Conservation (phyloP, 1,139 yeast genomes). For the Williopsis jadinii region DNA sequence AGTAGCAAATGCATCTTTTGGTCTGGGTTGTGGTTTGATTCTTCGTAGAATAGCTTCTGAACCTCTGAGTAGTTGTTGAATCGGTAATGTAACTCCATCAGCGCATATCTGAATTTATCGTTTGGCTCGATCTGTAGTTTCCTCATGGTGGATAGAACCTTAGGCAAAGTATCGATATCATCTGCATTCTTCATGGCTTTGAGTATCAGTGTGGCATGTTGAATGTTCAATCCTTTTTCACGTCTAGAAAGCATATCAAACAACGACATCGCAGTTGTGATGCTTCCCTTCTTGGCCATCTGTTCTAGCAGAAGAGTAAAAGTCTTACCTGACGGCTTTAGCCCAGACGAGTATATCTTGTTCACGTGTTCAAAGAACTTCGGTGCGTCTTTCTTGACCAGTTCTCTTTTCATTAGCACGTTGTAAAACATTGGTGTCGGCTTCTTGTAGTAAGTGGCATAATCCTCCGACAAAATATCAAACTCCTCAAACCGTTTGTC, state of each 20-base stretch:
- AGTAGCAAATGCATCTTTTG: conserved; percentile 7
- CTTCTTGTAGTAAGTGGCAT: neutral
- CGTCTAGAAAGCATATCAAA: conserved; percentile 57
- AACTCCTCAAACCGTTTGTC: conserved; percentile 2
- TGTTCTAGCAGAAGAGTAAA: conserved; percentile 25
- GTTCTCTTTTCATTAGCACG: conserved; percentile 6
- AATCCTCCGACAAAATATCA: conserved; percentile 4
- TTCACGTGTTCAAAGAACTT: conserved; percentile 2
- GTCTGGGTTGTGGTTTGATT: conserved; percentile 1
- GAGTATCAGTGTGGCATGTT: conserved; percentile 62
- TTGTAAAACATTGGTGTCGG: conserved; percentile 3
- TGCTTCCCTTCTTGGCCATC: conserved; percentile 46
- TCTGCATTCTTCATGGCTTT: conserved; percentile 43
- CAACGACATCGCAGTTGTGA: conserved; percentile 52
- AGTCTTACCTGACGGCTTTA: conserved; percentile 20
- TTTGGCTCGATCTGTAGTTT: conserved; percentile 9
- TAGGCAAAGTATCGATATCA: conserved; percentile 5
- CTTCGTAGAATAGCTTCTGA: conserved; percentile 4
- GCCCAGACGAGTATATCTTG: conserved; percentile 1
- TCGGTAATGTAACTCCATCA: conserved; percentile 11
- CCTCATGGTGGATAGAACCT: conserved; percentile 9
- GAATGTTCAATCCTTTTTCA: conserved; percentile 46
- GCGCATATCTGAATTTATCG: conserved; percentile 5
- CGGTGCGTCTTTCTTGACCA: neutral
- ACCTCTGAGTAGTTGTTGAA: conserved; percentile 10